A percentile compares a stretch with the other conserved stretches of the same genome.
Conservation (phyloP, 768 basidiomycete species). For the Xerocomus spinulosus region DNA sequence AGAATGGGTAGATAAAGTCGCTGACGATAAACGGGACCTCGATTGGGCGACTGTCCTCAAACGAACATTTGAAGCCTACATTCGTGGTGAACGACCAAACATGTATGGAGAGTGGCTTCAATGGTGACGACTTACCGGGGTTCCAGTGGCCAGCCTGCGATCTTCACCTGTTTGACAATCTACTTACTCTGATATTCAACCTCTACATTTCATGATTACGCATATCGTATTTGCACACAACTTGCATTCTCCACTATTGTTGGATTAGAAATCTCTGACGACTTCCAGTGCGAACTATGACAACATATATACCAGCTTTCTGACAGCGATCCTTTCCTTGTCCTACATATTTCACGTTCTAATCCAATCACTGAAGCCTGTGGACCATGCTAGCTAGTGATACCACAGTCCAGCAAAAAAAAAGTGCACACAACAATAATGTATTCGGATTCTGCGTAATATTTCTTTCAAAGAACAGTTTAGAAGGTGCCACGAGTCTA, state of each 20-base stretch:
- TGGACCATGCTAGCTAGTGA: slow-evolving; percentile 15
- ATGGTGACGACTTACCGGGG: slow-evolving; percentile 35
- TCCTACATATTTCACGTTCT: slow-evolving; percentile 18
- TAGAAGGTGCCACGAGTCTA: background rate
- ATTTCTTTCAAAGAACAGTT: background rate
- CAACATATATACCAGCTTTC: slow-evolving; percentile 29
- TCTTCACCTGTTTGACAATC: slow-evolving; percentile 23
- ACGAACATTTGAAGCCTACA: slow-evolving; percentile 88
- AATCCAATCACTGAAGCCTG: slow-evolving; percentile 17
- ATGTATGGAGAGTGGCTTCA: slow-evolving; percentile 87
- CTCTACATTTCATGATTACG: slow-evolving; percentile 19
- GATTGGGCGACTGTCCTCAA: slow-evolving; percentile 94
- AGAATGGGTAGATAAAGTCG: slow-evolving; percentile 40
- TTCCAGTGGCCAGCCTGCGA: slow-evolving; percentile 4
- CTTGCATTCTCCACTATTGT: slow-evolving; percentile 25
- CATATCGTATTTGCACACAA: slow-evolving; percentile 27
- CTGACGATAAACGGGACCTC: slow-evolving; percentile 73
- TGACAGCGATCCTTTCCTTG: slow-evolving; percentile 25
- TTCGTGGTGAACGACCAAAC: slow-evolving; percentile 88
- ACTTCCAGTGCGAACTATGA: slow-evolving; percentile 24
- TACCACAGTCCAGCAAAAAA: slow-evolving; percentile 11
- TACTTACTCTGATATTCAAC: slow-evolving; percentile 26
- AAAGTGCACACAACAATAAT: slow-evolving; percentile 22
- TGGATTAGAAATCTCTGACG: slow-evolving; percentile 29
- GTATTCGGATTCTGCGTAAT: slow-evolving; percentile 29